Conservation (phyloP, 805 yeast genomes). For the Wickerhamiella alocasiicola region DNA sequence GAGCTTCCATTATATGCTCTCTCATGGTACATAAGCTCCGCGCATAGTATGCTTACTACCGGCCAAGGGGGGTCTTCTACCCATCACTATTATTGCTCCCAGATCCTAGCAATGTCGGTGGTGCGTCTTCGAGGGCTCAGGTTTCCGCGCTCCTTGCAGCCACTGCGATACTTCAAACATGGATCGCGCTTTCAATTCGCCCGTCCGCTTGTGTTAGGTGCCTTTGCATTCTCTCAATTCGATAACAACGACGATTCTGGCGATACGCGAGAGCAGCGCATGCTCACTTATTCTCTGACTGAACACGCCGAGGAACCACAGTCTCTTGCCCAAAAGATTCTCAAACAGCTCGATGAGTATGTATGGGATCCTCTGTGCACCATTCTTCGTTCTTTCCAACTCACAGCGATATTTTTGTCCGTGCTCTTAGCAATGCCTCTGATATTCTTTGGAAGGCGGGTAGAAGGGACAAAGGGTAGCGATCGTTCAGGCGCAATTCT, state of each 20-base stretch:
- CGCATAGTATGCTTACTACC: no score
- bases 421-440: slow-evolving; percentile 55
- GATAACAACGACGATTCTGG: slow-evolving; percentile 14
- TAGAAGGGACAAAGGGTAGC: slow-evolving; percentile 20
- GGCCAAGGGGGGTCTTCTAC: no score
- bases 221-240: slow-evolving; percentile 9
- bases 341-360: slow-evolving; percentile 23
- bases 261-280: slow-evolving; percentile 16
- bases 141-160: no score
- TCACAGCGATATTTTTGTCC: slow-evolving; percentile 58
- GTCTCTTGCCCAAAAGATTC: slow-evolving; percentile 8
- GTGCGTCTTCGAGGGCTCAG: no score
- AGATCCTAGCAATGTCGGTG: no score
- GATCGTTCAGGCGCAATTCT: slow-evolving; percentile 49
- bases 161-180: no score
- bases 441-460: slow-evolving; percentile 35
- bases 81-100: no score
- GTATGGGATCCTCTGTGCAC: slow-evolving; percentile 61
- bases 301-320: slow-evolving; percentile 11
- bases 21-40: no score
- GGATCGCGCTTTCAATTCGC: no score
- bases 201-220: no score
- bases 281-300: slow-evolving; percentile 15
- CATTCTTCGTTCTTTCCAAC: slow-evolving; percentile 52
- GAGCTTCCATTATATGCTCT: no score